Conservation (phyloP, 2,329 filamentous ascomycete species). For the Sporothrix sp. region DNA sequence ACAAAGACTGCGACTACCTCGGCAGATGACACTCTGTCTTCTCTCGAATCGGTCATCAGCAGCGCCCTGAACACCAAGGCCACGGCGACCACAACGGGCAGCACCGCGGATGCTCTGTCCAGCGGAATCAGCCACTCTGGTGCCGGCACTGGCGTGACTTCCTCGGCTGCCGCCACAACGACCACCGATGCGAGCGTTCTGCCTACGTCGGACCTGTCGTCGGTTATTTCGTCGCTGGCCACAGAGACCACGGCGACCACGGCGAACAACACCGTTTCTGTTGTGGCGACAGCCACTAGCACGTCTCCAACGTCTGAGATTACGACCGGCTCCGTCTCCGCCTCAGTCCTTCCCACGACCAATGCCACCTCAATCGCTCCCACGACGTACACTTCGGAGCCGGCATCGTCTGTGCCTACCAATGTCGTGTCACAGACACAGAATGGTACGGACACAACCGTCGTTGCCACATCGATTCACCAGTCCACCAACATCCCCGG, state of each 20-base stretch:
- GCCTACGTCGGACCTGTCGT: neutral
- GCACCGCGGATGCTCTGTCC: neutral
- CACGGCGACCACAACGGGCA: neutral
- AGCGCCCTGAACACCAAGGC: neutral
- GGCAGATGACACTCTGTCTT: constrained; percentile 1
- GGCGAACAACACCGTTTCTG: too few species aligned
- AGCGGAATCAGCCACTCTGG: constrained; percentile 13
- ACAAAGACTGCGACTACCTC: neutral
- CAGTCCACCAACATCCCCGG: neutral
- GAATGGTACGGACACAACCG: constrained; percentile 6
- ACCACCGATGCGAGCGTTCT: neutral
- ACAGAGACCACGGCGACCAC: constrained; percentile 1
- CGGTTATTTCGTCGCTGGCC: constrained; percentile 9
- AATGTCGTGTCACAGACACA: neutral
- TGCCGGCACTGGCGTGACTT: constrained; percentile 5
- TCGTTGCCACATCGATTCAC: neutral
- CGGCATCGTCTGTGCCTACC: neutral
- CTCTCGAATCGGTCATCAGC: constrained; percentile 1
- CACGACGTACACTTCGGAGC: constrained; percentile 3
- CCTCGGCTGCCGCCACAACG: neutral
- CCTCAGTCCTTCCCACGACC: neutral
- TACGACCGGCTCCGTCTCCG: neutral
- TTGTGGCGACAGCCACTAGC: too few species aligned
- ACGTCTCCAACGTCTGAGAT: too few species aligned
- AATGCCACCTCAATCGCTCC: constrained; percentile 6